Percentiles rank a stretch among this genome's conserved stretches.
Conservation (phyloP, 441 rosid genomes). For the Biscutella laevigata region DNA sequence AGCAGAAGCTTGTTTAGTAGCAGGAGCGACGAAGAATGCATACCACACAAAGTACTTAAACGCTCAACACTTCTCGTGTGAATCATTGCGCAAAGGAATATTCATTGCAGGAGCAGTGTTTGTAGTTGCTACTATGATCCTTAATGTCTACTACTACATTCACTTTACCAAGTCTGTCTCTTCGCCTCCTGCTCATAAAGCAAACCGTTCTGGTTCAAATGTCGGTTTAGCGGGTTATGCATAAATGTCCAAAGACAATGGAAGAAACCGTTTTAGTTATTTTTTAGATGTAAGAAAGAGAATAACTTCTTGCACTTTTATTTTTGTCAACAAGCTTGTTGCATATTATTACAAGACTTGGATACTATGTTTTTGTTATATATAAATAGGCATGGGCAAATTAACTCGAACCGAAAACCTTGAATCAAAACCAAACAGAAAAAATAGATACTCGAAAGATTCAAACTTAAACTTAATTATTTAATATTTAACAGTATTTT, state of each 20-base stretch:
- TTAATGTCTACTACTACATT: slow-evolving; percentile 75
- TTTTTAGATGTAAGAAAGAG: slow-evolving; percentile 18
- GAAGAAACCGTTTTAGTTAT: background rate
- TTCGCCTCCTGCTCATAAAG: slow-evolving; percentile 46
- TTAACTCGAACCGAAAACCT: no score
- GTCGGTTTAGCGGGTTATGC: slow-evolving; percentile 74
- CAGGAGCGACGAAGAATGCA: slow-evolving; percentile 82
- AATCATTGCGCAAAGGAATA: slow-evolving; percentile 70
- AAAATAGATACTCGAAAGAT: no score
- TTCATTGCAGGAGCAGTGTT: slow-evolving; percentile 85
- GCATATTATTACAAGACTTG: slow-evolving; percentile 4
- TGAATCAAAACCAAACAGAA: no score
- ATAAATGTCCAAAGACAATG: slow-evolving; percentile 21
- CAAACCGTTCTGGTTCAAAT: slow-evolving; percentile 42
- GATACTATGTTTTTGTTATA: slow-evolving; percentile 6
- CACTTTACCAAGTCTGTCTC: slow-evolving; percentile 66
- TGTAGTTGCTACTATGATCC: slow-evolving; percentile 73
- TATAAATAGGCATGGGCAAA: no score
- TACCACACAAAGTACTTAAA: slow-evolving; percentile 84
- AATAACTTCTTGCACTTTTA: no score
- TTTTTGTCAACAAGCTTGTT: no score
- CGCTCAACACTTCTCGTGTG: slow-evolving; percentile 74
- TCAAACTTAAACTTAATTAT: no score
- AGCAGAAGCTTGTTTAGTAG: slow-evolving; percentile 86
- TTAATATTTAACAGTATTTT: no score